These are phyloP conservation scores for Cyberlindnera veronae DNA, from an alignment of 805 yeast species.

Conservation along the genomic window DNA sequence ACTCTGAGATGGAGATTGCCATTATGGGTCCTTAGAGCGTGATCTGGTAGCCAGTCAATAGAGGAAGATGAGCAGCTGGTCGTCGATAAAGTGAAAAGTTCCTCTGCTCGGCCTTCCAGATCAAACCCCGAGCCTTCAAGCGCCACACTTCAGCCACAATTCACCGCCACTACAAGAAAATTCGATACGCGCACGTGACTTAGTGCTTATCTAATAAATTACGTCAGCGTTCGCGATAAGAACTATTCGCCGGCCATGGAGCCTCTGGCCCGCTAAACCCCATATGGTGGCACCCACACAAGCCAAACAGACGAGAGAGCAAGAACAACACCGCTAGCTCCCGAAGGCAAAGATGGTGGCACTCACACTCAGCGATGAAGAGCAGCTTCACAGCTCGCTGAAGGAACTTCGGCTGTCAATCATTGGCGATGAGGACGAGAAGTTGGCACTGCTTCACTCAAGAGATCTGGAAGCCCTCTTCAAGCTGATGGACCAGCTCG, in stretches of 20 bases:
- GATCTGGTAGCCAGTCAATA: not conserved
- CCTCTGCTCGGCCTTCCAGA: not conserved
- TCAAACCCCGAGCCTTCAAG: not conserved
- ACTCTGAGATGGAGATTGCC: constrained; percentile 20
- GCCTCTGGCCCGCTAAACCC: not conserved
- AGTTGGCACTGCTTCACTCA: constrained; percentile 11
- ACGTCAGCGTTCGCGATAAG: no score
- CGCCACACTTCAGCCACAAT: not conserved
- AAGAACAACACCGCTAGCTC: not conserved
- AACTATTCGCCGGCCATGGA: no score
- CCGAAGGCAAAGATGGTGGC: not conserved
- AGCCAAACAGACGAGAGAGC: no score
- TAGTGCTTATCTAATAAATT: not conserved
- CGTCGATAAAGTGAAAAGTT: not conserved
- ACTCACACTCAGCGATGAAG: not conserved
- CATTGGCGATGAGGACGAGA: constrained; percentile 26
- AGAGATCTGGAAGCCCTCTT: constrained; percentile 8
- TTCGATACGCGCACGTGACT: not conserved
- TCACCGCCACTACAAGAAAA: not conserved
- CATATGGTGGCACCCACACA: no score
- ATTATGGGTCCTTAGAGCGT: not conserved
- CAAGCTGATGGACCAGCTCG: constrained; percentile 4
- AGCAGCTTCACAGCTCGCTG: constrained; percentile 9
- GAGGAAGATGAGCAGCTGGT: not conserved
- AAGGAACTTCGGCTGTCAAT: constrained; percentile 18